Percentiles rank a stretch among this genome's conserved stretches.
phyloP scores from a whole-genome alignment of 805 yeast genomes.

The Jamesozyma rosinii region DNA sequence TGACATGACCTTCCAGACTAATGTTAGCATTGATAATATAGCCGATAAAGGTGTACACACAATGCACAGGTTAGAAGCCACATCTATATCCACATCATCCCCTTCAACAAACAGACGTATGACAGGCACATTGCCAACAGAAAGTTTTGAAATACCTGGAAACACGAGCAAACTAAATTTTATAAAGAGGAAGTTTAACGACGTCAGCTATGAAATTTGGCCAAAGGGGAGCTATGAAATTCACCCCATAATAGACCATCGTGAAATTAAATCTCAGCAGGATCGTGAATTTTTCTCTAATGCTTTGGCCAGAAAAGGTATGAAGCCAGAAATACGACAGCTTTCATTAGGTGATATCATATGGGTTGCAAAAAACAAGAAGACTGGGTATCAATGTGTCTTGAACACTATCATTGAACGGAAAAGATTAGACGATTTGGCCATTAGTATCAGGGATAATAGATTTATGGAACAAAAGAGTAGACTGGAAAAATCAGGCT shows the following conservation, averaged over 20 bases:
- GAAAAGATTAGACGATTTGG: slow-evolving; percentile 80
- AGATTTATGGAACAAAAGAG: slow-evolving; percentile 80
- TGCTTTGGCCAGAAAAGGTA: slow-evolving; percentile 41
- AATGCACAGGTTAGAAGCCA: background rate
- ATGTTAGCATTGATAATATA: background rate
- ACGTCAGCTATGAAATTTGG: slow-evolving; percentile 43
- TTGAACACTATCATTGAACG: slow-evolving; percentile 83
- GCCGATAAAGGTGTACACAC: background rate
- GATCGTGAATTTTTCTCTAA: slow-evolving; percentile 65
- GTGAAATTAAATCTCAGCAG: slow-evolving; percentile 63
- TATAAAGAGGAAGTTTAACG: slow-evolving; percentile 17
- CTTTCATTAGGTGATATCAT: slow-evolving; percentile 78
- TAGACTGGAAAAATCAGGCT: slow-evolving; percentile 60
- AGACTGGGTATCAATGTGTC: slow-evolving; percentile 52
- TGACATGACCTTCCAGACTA: slow-evolving; percentile 14
- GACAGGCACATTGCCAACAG: background rate
- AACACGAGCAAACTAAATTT: slow-evolving; percentile 3
- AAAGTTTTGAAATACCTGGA: background rate
- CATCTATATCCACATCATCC: background rate
- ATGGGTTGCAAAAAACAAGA: slow-evolving; percentile 73
- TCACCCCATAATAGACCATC: slow-evolving; percentile 59
- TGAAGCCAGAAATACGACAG: slow-evolving; percentile 44
- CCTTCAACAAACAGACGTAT: background rate
- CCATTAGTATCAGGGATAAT: slow-evolving; percentile 75
- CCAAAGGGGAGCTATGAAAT: slow-evolving; percentile 48